Evolutionary conservation across 306 rosid species (phyloP).

Genomic region (Cicer judaicum): DNA sequence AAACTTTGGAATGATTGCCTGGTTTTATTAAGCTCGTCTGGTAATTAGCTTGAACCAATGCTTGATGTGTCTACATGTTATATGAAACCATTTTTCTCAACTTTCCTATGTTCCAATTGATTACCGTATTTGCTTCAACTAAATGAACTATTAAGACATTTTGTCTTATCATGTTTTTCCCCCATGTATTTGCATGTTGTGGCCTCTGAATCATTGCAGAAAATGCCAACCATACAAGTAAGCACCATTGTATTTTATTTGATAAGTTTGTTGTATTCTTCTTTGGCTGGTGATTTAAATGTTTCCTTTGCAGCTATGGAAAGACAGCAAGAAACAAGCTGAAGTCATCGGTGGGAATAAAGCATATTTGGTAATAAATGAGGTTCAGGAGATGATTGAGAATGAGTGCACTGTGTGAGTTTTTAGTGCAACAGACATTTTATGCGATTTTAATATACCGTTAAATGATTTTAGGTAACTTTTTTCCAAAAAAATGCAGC

Average conservation of each 20-base stretch:
- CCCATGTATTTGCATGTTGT: constrained; percentile 42
- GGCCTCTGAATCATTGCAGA: constrained; percentile 60
- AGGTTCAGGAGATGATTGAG: constrained; percentile 77
- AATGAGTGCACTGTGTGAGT: constrained; percentile 47
- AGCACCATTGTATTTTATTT: constrained; percentile 33
- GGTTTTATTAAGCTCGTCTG: background rate
- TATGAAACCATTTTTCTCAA: constrained; percentile 16
- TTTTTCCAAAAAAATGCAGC: background rate
- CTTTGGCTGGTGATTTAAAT: background rate
- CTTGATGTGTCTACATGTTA: background rate
- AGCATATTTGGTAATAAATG: constrained; percentile 68
- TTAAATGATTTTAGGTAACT: constrained; percentile 3
- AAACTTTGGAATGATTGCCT: background rate
- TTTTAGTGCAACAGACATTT: constrained; percentile 26
- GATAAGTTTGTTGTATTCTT: constrained; percentile 29
- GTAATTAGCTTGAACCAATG: background rate
- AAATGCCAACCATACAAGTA: constrained; percentile 98
- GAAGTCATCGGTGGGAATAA: constrained; percentile 86
- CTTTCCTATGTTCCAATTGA: constrained; percentile 13
- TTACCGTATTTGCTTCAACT: constrained; percentile 41
- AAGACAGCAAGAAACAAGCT: constrained; percentile 68
- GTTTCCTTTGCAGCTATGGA: constrained; percentile 75
- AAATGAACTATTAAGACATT: constrained; percentile 18
- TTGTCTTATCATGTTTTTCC: constrained; percentile 30
- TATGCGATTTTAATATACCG: background rate